phyloP scores from a whole-genome alignment of 441 rosid species.

The Aleurites moluccanus region DNA sequence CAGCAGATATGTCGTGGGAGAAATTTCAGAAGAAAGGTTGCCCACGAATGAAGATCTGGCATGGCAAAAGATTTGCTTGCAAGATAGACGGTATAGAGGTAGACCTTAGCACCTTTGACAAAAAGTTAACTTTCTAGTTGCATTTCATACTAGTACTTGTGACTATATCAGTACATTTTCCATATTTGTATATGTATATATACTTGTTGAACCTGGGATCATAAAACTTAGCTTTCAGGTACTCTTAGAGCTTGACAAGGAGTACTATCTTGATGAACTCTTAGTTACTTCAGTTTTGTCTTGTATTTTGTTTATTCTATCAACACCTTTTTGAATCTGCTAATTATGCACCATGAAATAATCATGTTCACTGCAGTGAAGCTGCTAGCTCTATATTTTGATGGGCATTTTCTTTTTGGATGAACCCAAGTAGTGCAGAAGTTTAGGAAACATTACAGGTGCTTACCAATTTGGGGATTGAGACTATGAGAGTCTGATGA shows the following conservation, averaged over 20 bases:
- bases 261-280: background rate
- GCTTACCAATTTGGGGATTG: background rate
- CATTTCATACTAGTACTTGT: background rate
- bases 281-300: background rate
- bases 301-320: background rate
- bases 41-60: constrained; percentile 58
- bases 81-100: constrained; percentile 82
- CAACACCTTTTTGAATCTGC: background rate
- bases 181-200: background rate
- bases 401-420: background rate
- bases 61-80: constrained; percentile 76
- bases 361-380: background rate
- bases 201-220: background rate
- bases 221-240: background rate
- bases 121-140: constrained; percentile 9
- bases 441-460: background rate
- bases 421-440: background rate
- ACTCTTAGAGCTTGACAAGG: background rate
- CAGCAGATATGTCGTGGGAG: constrained; percentile 83
- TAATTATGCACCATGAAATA: background rate
- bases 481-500: background rate
- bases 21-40: constrained; percentile 69
- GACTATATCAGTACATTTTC: background rate
- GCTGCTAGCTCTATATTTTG: background rate
- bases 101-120: constrained; percentile 18